phyloP scores from a whole-genome alignment of 495 filamentous ascomycete genomes.

The Aspergillus egyptiacus region DNA sequence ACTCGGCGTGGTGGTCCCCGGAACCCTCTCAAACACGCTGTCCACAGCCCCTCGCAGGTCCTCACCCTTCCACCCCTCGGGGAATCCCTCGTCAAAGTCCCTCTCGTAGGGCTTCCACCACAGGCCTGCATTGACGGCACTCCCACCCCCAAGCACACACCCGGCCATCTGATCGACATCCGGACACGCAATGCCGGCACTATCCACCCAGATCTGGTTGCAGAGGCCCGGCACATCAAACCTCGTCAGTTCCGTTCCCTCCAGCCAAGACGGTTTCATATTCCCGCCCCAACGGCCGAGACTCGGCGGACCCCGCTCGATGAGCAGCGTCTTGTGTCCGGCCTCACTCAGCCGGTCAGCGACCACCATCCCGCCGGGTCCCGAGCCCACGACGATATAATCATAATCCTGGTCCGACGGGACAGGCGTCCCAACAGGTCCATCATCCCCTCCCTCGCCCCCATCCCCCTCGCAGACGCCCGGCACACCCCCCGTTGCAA shows the following conservation, averaged over 20 bases:
- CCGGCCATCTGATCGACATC: constrained; percentile 19
- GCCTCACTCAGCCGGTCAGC: constrained; percentile 61
- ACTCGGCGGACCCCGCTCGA: constrained; percentile 33
- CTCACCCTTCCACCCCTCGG: constrained; percentile 61
- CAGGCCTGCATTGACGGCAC: constrained; percentile 60
- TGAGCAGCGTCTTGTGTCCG: constrained; percentile 39
- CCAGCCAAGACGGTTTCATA: constrained; percentile 26
- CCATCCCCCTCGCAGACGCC: constrained; percentile 10
- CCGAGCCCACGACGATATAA: constrained; percentile 45
- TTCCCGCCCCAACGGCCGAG: constrained; percentile 28
- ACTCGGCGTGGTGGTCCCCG: constrained; percentile 62
- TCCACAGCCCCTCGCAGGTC: constrained; percentile 54
- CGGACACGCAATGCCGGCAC: constrained; percentile 55
- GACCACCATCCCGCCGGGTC: constrained; percentile 37
- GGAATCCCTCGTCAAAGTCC: constrained; percentile 74
- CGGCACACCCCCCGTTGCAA: constrained; percentile 10
- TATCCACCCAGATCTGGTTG: constrained; percentile 52
- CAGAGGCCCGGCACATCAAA: constrained; percentile 74
- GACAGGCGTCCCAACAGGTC: constrained; percentile 3
- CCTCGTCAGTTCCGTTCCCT: constrained; percentile 47
- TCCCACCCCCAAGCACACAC: constrained; percentile 31
- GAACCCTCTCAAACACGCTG: constrained; percentile 62
- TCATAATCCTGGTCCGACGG: constrained; percentile 39
- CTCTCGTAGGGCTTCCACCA: constrained; percentile 41
- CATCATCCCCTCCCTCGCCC: background rate